Evolutionary conservation across 1,284 basidiomycete genomes (phyloP), one percentile per base, ranked within the genome.

Genomic region (Cerrena zonata): DNA sequence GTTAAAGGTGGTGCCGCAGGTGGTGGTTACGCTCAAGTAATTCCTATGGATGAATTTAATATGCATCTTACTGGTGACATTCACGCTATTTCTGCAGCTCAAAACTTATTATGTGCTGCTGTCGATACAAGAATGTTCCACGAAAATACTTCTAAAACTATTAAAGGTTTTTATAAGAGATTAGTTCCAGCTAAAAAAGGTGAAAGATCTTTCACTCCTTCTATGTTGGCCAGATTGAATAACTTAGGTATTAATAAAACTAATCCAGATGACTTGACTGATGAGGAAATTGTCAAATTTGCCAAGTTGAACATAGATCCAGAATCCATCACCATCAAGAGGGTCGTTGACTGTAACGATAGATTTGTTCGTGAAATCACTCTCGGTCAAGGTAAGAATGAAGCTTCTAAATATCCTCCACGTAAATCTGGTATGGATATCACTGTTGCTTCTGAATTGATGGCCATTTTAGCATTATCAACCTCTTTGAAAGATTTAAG

Each of bases 1-100:
- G 97, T 99, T 78, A 99, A 99, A 74, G 95, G 95, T 61, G 96
- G 96, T 64, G 96, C 95, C 27, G 95, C 95, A 48, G 95, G 96
- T 50, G 95, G 95, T 59, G 95, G 95, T 52, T 99, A 99, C 76
- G 94, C 91, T 66, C 95, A 99, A 69, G 91, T 99, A 62, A 98
- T 98, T 71, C 94, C 94, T 48, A 97, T 97, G 94, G 94, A 97
- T 65, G 94, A 97, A 86, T 96, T 96, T 69, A 96, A 95, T 68
- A 70, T 95, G 51, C 96, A 99, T 68, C 73, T 99, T 65, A 99
- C 95, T 37, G 95, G 95, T 60, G 95, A 99, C 71, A 98, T 98
- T 54, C 95, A 99, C 65, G 95, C 96, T 47, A 91, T 98, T 21
- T 92, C 92, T 25, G 95, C 95, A 44, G 96, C 95, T 42, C 99